Base-by-base conservation (phyloP, 805 yeast genomes). In the Yamadazyma scolyti region DNA sequence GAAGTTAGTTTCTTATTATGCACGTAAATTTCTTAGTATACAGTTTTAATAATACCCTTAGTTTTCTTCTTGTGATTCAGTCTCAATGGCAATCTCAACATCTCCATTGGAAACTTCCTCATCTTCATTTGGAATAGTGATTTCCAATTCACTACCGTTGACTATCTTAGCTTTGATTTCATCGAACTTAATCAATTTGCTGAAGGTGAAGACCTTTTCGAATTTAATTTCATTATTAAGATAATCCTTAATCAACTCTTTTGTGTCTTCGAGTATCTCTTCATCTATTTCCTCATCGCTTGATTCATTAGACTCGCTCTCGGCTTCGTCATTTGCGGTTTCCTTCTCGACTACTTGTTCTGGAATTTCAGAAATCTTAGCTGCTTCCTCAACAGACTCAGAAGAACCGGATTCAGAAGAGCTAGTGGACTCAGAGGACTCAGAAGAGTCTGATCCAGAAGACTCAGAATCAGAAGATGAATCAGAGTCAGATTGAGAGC, bases 171-270 rank as follows among this genome's bases (percentile, higher is more conserved):
- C 71, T 37, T 47, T 54, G 39, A 65, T 61, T 43, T 60, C 56
- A 25, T 57, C 54, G 28, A 50, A 54, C 33, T 59, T 59, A 39
- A 65, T 52, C 17, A 53, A 31, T 45, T 63, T 63, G 33, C 60
- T 68, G 40, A 65, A 65, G 33, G 57, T 58, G 44, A 63, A 64
- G 40, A 59, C 62, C 48, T 65, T 65, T 44, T 64, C 69, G 39
- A 65, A 65, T 31, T 48, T 51, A 30, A 65, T 56, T 47, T 63
- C 69, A 17, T 39, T 39, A 34, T 64, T 58, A 30, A 48, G 42
- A 47, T 51, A 65, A 20, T 64, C 68, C 39, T 52, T 47, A 32
- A 64, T 65, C 28, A 65, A 52, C 17, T 48, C 38, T 39, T 53
- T 44, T 9, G 67, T 61, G 28, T 65, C 72, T 42, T 65, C 71